These are phyloP conservation scores for Triangularia setosa DNA, from an alignment of 2,329 filamentous ascomycete genomes.

Conservation along the genomic window DNA sequence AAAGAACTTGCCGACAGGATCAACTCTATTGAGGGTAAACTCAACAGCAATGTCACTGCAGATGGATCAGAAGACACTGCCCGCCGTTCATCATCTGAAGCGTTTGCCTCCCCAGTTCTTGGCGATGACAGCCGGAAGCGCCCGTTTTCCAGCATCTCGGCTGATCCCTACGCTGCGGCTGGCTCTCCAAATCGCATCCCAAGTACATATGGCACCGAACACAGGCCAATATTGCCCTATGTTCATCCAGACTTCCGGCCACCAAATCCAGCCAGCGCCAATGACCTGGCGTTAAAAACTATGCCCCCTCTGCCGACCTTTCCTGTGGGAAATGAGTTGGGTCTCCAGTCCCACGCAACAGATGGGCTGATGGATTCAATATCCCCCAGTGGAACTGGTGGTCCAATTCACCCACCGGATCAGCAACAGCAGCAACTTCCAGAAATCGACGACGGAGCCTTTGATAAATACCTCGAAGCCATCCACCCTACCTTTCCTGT, in stretches of 20 bases:
- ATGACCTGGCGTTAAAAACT: slow-evolving; percentile 45
- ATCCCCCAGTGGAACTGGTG: slow-evolving; percentile 22
- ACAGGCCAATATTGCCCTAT: slow-evolving; percentile 41
- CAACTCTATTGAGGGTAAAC: slow-evolving; percentile 75
- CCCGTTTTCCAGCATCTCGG: slow-evolving; percentile 46
- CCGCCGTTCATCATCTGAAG: slow-evolving; percentile 43
- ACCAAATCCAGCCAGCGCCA: slow-evolving; percentile 33
- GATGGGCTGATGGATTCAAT: slow-evolving; percentile 35
- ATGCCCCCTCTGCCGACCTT: slow-evolving; percentile 28
- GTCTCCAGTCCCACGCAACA: slow-evolving; percentile 12
- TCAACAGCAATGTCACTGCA: slow-evolving; percentile 44
- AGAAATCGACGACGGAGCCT: slow-evolving; percentile 42
- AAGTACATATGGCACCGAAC: slow-evolving; percentile 44
- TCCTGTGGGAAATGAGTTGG: slow-evolving; percentile 2
- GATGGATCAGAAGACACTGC: slow-evolving; percentile 37
- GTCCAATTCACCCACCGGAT: slow-evolving; percentile 32
- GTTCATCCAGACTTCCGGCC: slow-evolving; percentile 29
- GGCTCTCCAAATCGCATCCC: slow-evolving; percentile 38
- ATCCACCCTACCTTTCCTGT: slow-evolving; percentile 67
- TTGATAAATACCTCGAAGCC: slow-evolving; percentile 57
- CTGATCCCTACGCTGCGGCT: slow-evolving; percentile 39
- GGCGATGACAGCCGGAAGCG: slow-evolving; percentile 43
- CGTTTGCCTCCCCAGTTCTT: slow-evolving; percentile 48
- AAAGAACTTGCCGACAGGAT: slow-evolving; percentile 86
- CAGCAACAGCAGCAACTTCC: slow-evolving; percentile 22